phyloP scores from a whole-genome alignment of 768 basidiomycete species.

The Phlebiopsis flavidoalba region DNA sequence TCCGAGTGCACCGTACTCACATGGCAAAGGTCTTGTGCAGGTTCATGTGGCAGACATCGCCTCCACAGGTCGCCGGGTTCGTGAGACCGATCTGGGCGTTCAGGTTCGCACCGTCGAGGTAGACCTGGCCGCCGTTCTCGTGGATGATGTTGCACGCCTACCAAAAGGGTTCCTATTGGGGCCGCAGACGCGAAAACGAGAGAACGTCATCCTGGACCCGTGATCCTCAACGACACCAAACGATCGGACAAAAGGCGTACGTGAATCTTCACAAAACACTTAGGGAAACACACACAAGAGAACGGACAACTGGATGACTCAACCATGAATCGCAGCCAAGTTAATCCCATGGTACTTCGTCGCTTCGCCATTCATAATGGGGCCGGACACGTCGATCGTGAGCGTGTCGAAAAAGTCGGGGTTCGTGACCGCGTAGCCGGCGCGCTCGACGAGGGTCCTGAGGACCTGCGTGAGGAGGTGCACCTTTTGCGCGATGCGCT shows the following conservation, averaged over 20 bases:
- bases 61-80: constrained; percentile 91
- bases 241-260: too few relatives aligned
- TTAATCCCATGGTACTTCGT: too few relatives aligned
- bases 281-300: too few relatives aligned
- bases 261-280: too few relatives aligned
- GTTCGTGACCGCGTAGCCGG: constrained; percentile 74
- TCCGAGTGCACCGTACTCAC: constrained; percentile 34
- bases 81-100: constrained; percentile 93
- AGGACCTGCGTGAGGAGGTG: constrained; percentile 82
- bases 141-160: constrained; percentile 95
- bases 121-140: constrained; percentile 93
- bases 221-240: constrained; percentile 96
- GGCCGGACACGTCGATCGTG: constrained; percentile 65
- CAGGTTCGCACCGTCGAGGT: constrained; percentile 94
- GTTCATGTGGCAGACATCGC: constrained; percentile 97
- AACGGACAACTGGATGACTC: too few relatives aligned
- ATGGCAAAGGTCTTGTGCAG: constrained; percentile 98
- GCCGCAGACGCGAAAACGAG: too few relatives aligned
- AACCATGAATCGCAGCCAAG: too few relatives aligned
- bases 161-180: too few relatives aligned
- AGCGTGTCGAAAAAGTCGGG: constrained; percentile 88
- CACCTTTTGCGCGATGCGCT: constrained; percentile 84
- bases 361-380: too few relatives aligned
- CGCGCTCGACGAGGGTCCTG: constrained; percentile 53
- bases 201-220: constrained; percentile 61